phyloP scores from a whole-genome alignment of 192 early-diverging fungal species.

The Allomyces javanicus region DNA sequence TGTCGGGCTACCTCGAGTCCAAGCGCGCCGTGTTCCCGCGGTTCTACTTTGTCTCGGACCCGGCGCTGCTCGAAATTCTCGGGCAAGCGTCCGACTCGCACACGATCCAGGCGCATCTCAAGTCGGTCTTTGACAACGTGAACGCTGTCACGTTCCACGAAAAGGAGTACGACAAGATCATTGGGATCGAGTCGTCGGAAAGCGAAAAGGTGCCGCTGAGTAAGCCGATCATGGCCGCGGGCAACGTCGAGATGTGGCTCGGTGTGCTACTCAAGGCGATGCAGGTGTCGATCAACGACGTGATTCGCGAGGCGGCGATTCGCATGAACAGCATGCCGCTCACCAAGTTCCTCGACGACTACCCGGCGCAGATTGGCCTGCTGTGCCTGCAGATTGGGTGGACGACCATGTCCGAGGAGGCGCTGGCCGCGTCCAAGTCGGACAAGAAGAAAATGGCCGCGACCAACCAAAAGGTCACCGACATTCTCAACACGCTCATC shows the following conservation, averaged over 20 bases:
- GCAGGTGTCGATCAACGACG: constrained; percentile 47
- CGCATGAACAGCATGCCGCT: constrained; percentile 20
- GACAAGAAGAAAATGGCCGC: constrained; percentile 25
- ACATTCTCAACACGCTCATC: constrained; percentile 65
- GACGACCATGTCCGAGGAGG: constrained; percentile 32
- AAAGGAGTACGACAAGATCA: constrained; percentile 39
- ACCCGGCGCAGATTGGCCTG: constrained; percentile 85
- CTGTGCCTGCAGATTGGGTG: constrained; percentile 75
- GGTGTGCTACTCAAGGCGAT: constrained; percentile 82
- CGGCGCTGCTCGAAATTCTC: constrained; percentile 97
- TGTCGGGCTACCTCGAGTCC: constrained; percentile 95
- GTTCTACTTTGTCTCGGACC: constrained; percentile 99
- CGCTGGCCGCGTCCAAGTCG: constrained; percentile 43
- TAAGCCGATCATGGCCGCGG: constrained; percentile 50
- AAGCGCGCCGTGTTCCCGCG: constrained; percentile 93
- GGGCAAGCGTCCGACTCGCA: constrained; percentile 89
- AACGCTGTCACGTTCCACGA: constrained; percentile 62
- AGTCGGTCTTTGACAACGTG: constrained; percentile 99
- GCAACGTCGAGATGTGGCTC: constrained; percentile 95
- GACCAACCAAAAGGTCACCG: constrained; percentile 37
- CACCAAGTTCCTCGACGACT: constrained; percentile 57
- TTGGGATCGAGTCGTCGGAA: constrained; percentile 78
- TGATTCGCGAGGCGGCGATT: constrained; percentile 24
- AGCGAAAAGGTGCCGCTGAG: constrained; percentile 75
- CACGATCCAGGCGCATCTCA: constrained; percentile 94